Evolutionary conservation across 1,139 yeast genomes (phyloP).

Genomic region (Fermentozyma sake): DNA sequence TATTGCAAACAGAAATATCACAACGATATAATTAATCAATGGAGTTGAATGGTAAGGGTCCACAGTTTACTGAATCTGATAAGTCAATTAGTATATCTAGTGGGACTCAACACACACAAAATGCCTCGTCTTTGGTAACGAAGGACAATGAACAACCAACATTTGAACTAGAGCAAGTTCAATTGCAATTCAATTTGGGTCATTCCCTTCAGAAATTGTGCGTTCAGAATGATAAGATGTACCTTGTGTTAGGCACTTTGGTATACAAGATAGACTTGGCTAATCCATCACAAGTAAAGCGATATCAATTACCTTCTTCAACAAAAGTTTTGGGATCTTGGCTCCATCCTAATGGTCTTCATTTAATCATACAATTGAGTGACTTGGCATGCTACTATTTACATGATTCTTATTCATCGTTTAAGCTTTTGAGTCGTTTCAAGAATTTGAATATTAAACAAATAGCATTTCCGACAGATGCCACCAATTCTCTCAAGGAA

Average conservation of each 20-base stretch:
- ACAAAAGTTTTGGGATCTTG: slow-evolving; percentile 27
- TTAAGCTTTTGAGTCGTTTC: slow-evolving; percentile 31
- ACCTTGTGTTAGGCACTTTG: slow-evolving; percentile 18
- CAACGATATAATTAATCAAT: too few relatives aligned
- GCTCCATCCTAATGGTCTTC: slow-evolving; percentile 38
- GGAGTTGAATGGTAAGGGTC: too few relatives aligned
- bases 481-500: not conserved
- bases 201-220: slow-evolving; percentile 18
- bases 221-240: slow-evolving; percentile 30
- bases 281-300: slow-evolving; percentile 33
- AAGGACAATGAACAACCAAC: slow-evolving; percentile 8
- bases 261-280: slow-evolving; percentile 32
- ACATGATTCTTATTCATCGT: slow-evolving; percentile 26
- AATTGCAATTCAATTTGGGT: slow-evolving; percentile 36
- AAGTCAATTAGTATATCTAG: too few relatives aligned
- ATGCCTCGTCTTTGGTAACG: too few relatives aligned
- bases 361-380: slow-evolving; percentile 28
- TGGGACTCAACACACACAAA: too few relatives aligned
- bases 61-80: too few relatives aligned
- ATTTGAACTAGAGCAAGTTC: slow-evolving; percentile 39
- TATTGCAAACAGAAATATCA: too few relatives aligned
- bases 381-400: slow-evolving; percentile 25
- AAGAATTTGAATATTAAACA: slow-evolving; percentile 24
- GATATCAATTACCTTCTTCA: slow-evolving; percentile 21
- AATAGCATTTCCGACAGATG: slow-evolving; percentile 17